Base-by-base conservation (phyloP, 2,329 filamentous ascomycete genomes). In the Botryotinia narcissicola region DNA sequence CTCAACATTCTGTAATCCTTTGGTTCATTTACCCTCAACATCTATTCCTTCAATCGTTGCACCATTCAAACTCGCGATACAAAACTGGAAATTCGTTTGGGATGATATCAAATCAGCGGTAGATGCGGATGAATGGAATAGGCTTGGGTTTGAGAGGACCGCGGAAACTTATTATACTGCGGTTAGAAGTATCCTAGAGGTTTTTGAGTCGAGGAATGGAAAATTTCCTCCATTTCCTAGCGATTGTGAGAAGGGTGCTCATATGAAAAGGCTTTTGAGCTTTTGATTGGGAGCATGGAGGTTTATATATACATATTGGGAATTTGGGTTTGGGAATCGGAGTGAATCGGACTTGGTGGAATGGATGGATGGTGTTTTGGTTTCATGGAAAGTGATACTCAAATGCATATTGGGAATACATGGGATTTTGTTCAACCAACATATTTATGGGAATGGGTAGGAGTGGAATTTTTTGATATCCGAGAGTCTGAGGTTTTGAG, bases 61-160 rank as follows among this genome's bases (percentile, higher is more conserved):
- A 4, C 79, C 80, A 2, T 80, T 81, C 66, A 77, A 77, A 59
- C 73, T 71, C 1, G 80, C 79, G 2, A 73, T 80, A 66, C 67
- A 66, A 10, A 80, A 80, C 64, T 81, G 80, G 80, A 77, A 77
- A 40, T 69, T 71, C 2, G 71, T 80, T 25, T 81, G 80, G 80
- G 77, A 80, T 60, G 77, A 80, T 20, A 77, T 80, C 35, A 77
- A 76, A 67, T 32, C 63, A 12, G 71, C 66, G 10, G 62, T 72
- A 4, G 32, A 69, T 44, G 73, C 76, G 18, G 73, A 74, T 7
- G 79, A 78, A 32, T 81, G 79, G 79, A 76, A 75, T 20, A 78
- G 75, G 46, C 71, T 80, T 0, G 80, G 80, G 0, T 81, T 80
- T 60, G 78, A 80, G 64, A 73, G 77, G 59, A 79, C 78, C 16